phyloP scores from a whole-genome alignment of 2,329 filamentous ascomycete species.

The Aspergillus sp. region DNA sequence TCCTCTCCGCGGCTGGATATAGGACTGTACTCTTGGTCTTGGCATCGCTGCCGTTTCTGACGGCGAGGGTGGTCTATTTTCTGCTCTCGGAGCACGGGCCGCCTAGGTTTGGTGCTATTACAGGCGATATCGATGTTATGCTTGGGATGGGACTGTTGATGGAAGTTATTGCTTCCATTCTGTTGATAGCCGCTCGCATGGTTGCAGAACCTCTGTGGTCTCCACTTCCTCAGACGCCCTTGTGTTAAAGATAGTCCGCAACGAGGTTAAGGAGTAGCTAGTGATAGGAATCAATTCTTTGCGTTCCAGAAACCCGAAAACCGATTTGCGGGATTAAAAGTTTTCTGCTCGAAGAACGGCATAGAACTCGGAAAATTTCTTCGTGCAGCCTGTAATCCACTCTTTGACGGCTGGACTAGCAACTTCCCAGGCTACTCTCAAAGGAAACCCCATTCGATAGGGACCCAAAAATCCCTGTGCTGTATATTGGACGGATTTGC shows the following conservation, averaged over 20 bases:
- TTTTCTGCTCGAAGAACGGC: slow-evolving; percentile 24
- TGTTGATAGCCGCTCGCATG: slow-evolving; percentile 21
- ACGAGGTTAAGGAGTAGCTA: not conserved
- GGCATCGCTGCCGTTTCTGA: slow-evolving; percentile 22
- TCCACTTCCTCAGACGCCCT: not conserved
- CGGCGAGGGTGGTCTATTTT: slow-evolving; percentile 23
- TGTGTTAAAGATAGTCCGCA: not conserved
- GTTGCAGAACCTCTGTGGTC: slow-evolving; percentile 23
- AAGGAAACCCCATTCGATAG: slow-evolving; percentile 27
- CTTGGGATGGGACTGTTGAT: slow-evolving; percentile 26
- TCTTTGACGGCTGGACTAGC: slow-evolving; percentile 22
- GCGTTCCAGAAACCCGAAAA: not conserved
- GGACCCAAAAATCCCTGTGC: slow-evolving; percentile 25
- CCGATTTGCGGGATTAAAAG: not conserved
- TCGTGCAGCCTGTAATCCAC: slow-evolving; percentile 25
- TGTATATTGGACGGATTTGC: slow-evolving; percentile 30
- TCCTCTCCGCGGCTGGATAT: slow-evolving; percentile 19
- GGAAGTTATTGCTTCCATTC: slow-evolving; percentile 22
- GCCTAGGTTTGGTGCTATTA: slow-evolving; percentile 15
- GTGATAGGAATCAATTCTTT: not conserved
- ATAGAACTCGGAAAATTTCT: slow-evolving; percentile 26
- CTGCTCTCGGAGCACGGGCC: slow-evolving; percentile 22
- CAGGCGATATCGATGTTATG: slow-evolving; percentile 18
- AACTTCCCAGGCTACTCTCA: slow-evolving; percentile 27
- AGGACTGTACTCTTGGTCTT: slow-evolving; percentile 19